These are phyloP conservation scores for Pittosporum tobira DNA, from an alignment of 129 eudicot species.

Conservation along the genomic window DNA sequence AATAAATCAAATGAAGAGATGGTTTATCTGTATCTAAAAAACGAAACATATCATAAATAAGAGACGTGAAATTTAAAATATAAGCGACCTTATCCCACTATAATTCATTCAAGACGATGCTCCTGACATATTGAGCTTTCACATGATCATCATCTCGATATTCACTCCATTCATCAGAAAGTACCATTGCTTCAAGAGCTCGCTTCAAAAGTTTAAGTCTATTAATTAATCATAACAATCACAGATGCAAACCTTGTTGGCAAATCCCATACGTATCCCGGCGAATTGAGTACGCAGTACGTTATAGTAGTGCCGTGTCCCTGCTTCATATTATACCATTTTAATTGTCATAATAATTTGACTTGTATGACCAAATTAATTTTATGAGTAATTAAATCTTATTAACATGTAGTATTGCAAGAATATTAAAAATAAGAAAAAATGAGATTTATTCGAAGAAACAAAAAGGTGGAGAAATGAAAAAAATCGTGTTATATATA, in stretches of 20 bases:
- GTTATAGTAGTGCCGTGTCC: no score
- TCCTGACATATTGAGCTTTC: slow-evolving; percentile 4
- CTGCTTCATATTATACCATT: no score
- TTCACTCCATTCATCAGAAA: not conserved
- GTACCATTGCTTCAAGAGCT: not conserved
- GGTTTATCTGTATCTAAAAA: slow-evolving; percentile 11
- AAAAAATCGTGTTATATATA: no score
- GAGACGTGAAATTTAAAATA: slow-evolving; percentile 4
- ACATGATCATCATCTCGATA: slow-evolving; percentile 8
- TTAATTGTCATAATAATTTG: no score
- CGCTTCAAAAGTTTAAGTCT: slow-evolving; percentile 6
- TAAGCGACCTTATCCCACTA: slow-evolving; percentile 15
- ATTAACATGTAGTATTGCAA: no score
- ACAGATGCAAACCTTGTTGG: slow-evolving; percentile 20
- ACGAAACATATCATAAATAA: slow-evolving; percentile 19
- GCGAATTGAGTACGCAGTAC: no score
- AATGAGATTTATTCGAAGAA: no score
- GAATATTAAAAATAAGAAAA: no score
- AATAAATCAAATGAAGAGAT: slow-evolving; percentile 10
- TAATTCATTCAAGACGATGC: slow-evolving; percentile 2
- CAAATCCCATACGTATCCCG: no score
- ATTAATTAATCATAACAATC: slow-evolving; percentile 12
- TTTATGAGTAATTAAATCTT: no score
- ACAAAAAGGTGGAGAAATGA: no score
- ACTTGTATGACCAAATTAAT: no score